Conservation (phyloP, 2,329 filamentous ascomycete species). For the Lachnellula occidentalis region DNA sequence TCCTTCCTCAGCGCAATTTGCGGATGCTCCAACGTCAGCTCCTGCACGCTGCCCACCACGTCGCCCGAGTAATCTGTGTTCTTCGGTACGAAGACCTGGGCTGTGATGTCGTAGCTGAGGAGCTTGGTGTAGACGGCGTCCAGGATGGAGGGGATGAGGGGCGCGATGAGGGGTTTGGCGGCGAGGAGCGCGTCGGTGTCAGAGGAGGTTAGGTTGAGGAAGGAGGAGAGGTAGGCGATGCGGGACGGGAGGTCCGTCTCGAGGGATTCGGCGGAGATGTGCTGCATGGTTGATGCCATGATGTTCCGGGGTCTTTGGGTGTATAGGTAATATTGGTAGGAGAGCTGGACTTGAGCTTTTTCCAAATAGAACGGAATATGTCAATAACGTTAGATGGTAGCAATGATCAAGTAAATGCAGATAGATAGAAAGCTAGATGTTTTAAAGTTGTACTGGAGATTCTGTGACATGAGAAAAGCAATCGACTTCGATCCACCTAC, state of each 20-base stretch:
- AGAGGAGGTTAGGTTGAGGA: constrained; percentile 22
- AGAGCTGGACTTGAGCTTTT: not conserved
- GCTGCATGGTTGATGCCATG: constrained; percentile 24
- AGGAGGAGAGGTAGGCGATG: constrained; percentile 25
- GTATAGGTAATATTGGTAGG: not conserved
- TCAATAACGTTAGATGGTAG: too few relatives aligned
- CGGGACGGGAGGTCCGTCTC: constrained; percentile 18
- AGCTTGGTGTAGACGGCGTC: constrained; percentile 83
- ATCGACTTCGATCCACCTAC: not conserved
- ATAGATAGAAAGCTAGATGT: not conserved
- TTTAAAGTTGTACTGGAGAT: not conserved
- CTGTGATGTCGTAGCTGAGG: constrained; percentile 75
- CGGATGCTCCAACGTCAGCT: constrained; percentile 52
- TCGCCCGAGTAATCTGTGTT: constrained; percentile 62
- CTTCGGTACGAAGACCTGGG: constrained; percentile 63
- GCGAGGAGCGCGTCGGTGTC: constrained; percentile 29
- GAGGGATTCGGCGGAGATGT: constrained; percentile 26
- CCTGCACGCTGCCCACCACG: constrained; percentile 56
- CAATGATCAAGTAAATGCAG: not conserved
- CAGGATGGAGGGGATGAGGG: constrained; percentile 76
- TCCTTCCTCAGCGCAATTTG: constrained; percentile 74
- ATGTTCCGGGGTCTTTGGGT: not conserved
- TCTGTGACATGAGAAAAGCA: not conserved
- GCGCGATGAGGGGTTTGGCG: constrained; percentile 27
- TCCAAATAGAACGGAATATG: not conserved